A percentile compares a stretch with the other conserved stretches of the same genome.
Conservation (phyloP, 345 rosid species). For the Gossypium turneri region DNA sequence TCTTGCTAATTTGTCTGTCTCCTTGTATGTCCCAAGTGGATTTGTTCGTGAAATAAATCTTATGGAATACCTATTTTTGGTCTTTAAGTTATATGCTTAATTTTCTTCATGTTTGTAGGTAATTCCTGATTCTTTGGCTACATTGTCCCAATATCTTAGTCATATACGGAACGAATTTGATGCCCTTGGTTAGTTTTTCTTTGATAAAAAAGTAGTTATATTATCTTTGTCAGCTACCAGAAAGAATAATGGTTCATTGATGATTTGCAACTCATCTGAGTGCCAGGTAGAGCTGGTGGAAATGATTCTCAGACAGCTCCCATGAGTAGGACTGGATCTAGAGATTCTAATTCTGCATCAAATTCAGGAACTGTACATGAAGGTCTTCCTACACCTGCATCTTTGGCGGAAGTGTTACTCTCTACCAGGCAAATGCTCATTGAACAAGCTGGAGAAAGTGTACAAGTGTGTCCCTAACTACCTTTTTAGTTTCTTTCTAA, state of each 20-base stretch:
- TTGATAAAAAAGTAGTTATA: neutral
- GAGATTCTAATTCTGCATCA: slow-evolving; percentile 31
- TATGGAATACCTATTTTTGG: slow-evolving; percentile 5
- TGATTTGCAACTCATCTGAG: slow-evolving; percentile 20
- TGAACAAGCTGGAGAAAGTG: slow-evolving; percentile 55
- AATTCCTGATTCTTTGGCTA: slow-evolving; percentile 61
- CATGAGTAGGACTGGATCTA: slow-evolving; percentile 26
- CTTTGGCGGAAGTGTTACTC: slow-evolving; percentile 54
- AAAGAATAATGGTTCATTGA: slow-evolving; percentile 9
- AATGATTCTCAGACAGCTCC: slow-evolving; percentile 30
- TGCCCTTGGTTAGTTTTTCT: slow-evolving; percentile 39
- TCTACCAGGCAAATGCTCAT: slow-evolving; percentile 55
- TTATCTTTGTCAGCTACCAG: slow-evolving; percentile 6
- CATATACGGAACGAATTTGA: slow-evolving; percentile 46
- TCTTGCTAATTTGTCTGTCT: slow-evolving; percentile 4
- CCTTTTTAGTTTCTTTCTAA: slow-evolving; percentile 2
- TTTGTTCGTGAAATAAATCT: neutral
- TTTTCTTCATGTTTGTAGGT: slow-evolving; percentile 39
- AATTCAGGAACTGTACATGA: slow-evolving; percentile 31
- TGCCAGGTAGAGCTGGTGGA: slow-evolving; percentile 43
- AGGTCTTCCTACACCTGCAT: slow-evolving; percentile 69
- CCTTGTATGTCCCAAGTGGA: neutral
- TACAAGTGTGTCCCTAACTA: slow-evolving; percentile 37
- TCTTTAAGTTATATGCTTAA: slow-evolving; percentile 7
- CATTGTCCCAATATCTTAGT: slow-evolving; percentile 57